A percentile compares a stretch with the other conserved stretches of the same genome.
Conservation (phyloP, 805 yeast species). For the Nakazawaea holstii region DNA sequence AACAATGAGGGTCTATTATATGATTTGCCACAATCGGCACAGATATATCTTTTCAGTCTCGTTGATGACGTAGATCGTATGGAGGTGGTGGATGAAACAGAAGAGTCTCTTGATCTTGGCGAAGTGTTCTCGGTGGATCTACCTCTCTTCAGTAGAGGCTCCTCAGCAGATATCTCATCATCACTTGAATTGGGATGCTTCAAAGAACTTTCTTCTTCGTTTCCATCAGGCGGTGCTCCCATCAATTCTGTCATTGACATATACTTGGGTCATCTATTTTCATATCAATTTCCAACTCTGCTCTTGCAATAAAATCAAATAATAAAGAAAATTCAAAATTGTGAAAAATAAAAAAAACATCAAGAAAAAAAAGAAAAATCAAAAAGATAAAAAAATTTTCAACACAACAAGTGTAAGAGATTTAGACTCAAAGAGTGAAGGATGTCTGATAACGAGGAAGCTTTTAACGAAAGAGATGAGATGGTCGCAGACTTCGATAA, state of each 20-base stretch:
- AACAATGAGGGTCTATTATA: conserved; percentile 78
- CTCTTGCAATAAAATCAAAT: background rate
- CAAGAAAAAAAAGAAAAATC: background rate
- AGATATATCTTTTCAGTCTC: conserved; percentile 56
- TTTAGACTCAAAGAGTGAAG: background rate
- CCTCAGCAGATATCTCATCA: background rate
- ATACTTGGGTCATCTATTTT: too few relatives aligned
- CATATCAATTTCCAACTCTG: background rate
- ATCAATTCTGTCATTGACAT: background rate
- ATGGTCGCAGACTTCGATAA: conserved; percentile 79
- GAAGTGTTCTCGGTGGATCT: background rate
- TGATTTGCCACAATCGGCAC: conserved; percentile 71
- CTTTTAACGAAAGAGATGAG: conserved; percentile 66
- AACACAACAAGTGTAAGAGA: background rate
- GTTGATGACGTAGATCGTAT: conserved; percentile 30
- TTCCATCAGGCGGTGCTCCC: background rate
- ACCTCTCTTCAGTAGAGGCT: background rate
- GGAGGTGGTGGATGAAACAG: conserved; percentile 2
- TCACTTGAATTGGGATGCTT: background rate
- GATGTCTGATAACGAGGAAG: conserved; percentile 55
- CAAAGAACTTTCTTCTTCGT: background rate
- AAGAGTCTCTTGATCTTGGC: conserved; percentile 1
- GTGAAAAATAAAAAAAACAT: background rate
- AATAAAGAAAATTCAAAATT: background rate
- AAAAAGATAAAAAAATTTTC: background rate